Evolutionary conservation across 2,329 filamentous ascomycete genomes (phyloP).

Genomic region (Fusarium armeniacum): DNA sequence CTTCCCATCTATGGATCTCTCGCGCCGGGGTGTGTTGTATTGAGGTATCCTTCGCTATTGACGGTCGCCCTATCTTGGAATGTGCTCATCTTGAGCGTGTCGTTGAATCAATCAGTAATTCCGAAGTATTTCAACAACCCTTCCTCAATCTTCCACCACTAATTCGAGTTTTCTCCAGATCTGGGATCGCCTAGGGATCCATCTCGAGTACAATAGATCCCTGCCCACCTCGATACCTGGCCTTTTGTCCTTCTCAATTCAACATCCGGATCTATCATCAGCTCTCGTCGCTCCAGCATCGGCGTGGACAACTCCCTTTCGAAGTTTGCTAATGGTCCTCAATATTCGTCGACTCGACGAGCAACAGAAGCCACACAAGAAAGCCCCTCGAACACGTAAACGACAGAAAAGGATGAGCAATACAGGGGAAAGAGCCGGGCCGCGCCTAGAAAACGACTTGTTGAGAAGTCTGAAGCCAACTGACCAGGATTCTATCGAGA

Average conservation of each 20-base stretch:
- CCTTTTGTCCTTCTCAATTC: constrained; percentile 53
- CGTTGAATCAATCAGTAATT: constrained; percentile 42
- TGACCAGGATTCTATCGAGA: constrained; percentile 52
- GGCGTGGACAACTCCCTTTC: constrained; percentile 49
- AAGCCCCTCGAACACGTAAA: background rate
- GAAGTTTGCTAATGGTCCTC: constrained; percentile 48
- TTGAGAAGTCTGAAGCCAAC: constrained; percentile 33
- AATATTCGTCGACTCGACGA: constrained; percentile 32
- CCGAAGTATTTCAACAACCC: constrained; percentile 45
- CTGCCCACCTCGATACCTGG: constrained; percentile 25
- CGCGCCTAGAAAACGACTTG: constrained; percentile 12
- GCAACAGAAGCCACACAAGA: background rate
- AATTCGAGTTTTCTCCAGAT: constrained; percentile 41
- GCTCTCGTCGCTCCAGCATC: constrained; percentile 49
- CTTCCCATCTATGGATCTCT: constrained; percentile 53
- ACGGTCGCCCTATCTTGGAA: constrained; percentile 38
- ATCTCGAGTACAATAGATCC: constrained; percentile 42
- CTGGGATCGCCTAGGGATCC: constrained; percentile 53
- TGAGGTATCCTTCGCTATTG: constrained; percentile 46
- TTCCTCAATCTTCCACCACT: background rate
- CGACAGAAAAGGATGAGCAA: constrained; percentile 26
- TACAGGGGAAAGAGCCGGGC: background rate
- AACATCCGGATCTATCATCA: constrained; percentile 55
- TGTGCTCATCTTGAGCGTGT: constrained; percentile 25
- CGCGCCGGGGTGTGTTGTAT: constrained; percentile 52